Base-by-base conservation (phyloP, 257 asterid species). In the Capsicum baccatum region DNA sequence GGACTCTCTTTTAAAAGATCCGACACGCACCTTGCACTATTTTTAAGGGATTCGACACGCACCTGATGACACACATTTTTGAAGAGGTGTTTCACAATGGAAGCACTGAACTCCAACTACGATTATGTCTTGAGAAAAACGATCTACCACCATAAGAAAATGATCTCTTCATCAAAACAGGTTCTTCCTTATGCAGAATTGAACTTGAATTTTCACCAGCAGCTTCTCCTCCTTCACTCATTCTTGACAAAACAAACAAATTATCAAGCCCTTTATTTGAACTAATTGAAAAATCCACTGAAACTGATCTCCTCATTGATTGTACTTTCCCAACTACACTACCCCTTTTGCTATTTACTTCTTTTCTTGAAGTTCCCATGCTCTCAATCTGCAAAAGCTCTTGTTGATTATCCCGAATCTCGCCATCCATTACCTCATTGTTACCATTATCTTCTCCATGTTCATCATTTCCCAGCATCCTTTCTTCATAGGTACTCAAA, bases 161-260 rank as follows among this genome's bases (percentile, higher is more conserved):
- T 11, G 89, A 87, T 68, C 88, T 89, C 74, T 87, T 89, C 85
- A 89, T 87, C 48, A 54, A 33, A 60, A 85, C 84, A 48, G 83
- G 64, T 62, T 50, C 79, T 48, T 50, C 79, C 44, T 68, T 62
- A 62, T 73, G 68, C 62, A 82, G 85, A 67, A 35, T 73, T n/a
- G 85, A 55, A 50, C 35, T 66, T 33, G 84, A 21, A 19, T 62
- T 80, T 60, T n/a, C 78, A 56, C 82, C 84, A 21, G 4, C 21
- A 9, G 42, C 33, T 35, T 70, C 62, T 39, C 1, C 76, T 16
- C 57, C 76, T 19, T 1, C 19, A 26, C 55, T 79, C 54, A 11
- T 56, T 19, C 55, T 81, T 21, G 80, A 66, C 54, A 42, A 50
- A 33, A 52, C 9, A 57, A 3, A 8, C 9, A 83, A 47, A 13